Evolutionary conservation across 768 basidiomycete genomes (phyloP).

Genomic region (Kwoniella botswanensis): DNA sequence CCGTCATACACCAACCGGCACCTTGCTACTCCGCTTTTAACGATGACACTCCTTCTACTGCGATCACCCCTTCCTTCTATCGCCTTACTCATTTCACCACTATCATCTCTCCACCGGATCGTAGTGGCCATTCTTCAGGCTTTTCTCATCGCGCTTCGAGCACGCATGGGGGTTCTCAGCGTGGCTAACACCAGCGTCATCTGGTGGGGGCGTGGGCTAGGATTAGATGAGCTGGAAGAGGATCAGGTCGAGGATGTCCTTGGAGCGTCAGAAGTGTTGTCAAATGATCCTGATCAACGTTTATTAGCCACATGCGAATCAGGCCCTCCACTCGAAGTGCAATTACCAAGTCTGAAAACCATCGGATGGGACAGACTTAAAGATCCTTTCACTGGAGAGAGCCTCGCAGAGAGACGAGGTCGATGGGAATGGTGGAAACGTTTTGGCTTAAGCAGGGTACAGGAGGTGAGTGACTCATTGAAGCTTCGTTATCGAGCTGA

Average conservation of each 20-base stretch:
- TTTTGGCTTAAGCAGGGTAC: constrained; percentile 42
- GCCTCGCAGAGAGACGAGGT: constrained; percentile 33
- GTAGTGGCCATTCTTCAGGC: constrained; percentile 54
- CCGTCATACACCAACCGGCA: constrained; percentile 58
- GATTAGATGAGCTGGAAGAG: constrained; percentile 41
- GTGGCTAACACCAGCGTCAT: constrained; percentile 60
- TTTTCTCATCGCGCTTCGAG: constrained; percentile 52
- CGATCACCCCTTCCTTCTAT: constrained; percentile 52
- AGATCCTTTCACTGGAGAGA: constrained; percentile 37
- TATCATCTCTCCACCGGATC: constrained; percentile 56
- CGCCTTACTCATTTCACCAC: constrained; percentile 58
- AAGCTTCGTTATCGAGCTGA: constrained; percentile 27
- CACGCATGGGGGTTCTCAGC: constrained; percentile 52
- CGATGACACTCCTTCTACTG: constrained; percentile 45
- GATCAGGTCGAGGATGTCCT: constrained; percentile 14
- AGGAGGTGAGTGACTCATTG: constrained; percentile 41
- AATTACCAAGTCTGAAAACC: constrained; percentile 58
- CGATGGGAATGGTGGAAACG: constrained; percentile 44
- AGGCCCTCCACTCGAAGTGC: constrained; percentile 58
- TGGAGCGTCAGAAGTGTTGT: constrained; percentile 1
- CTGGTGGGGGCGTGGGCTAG: constrained; percentile 56
- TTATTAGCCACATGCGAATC: constrained; percentile 59
- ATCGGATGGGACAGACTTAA: constrained; percentile 55
- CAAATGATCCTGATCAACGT: constrained; percentile 44
- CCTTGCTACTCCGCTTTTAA: constrained; percentile 48